A percentile compares a stretch with the other conserved stretches of the same genome.
phyloP scores from a whole-genome alignment of 306 rosid species.

The Ormosia emarginata region DNA sequence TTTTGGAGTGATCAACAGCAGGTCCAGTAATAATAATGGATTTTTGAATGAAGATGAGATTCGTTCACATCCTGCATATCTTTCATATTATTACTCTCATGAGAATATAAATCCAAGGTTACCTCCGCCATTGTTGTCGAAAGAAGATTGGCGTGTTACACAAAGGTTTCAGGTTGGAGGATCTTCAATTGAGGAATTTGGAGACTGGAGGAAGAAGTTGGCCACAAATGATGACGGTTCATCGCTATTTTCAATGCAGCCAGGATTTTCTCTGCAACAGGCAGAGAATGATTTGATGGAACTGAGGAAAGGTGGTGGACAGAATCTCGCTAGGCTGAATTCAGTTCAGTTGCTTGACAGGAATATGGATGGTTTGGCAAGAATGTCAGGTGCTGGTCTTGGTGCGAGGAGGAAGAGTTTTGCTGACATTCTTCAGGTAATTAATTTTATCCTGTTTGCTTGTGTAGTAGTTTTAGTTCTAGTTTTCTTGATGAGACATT shows the following conservation, averaged over 20 bases:
- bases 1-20: conserved; percentile 31
- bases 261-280: conserved; percentile 60
- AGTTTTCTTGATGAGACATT: background rate
- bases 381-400: conserved; percentile 52
- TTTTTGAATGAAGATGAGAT: conserved; percentile 78
- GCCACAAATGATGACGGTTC: conserved; percentile 42
- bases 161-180: conserved; percentile 80
- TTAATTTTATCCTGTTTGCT: background rate
- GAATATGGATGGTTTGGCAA: conserved; percentile 41
- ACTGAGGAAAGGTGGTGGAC: conserved; percentile 50
- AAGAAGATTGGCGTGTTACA: conserved; percentile 94
- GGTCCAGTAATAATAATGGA: conserved; percentile 33
- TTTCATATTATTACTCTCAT: conserved; percentile 79
- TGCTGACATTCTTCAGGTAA: conserved; percentile 87
- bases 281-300: conserved; percentile 66
- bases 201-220: conserved; percentile 66
- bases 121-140: conserved; percentile 85
- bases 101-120: conserved; percentile 76
- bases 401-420: conserved; percentile 75
- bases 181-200: conserved; percentile 49
- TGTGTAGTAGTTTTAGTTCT: background rate
- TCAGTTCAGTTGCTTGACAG: conserved; percentile 54
- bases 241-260: conserved; percentile 75
- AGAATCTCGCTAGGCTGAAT: conserved; percentile 49
- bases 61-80: conserved; percentile 87